Evolutionary conservation across 176 grass and related monocot genomes (phyloP).

Genomic region (Avena insularis): DNA sequence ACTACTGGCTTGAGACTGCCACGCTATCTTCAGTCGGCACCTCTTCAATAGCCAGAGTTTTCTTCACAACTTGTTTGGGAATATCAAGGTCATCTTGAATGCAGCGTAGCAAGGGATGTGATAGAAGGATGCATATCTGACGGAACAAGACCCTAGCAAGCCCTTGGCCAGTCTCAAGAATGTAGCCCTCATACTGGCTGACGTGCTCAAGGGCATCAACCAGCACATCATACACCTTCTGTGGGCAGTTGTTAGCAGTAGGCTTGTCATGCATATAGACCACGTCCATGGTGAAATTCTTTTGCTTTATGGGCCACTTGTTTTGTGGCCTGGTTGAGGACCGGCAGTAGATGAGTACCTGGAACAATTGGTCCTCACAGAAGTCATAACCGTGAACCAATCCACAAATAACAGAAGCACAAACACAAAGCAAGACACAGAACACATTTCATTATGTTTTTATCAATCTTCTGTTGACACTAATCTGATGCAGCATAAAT

Average conservation of each 20-base stretch:
- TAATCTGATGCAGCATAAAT: background rate
- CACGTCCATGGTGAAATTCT: conserved; percentile 88
- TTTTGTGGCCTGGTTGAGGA: conserved; percentile 79
- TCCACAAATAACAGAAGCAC: conserved; percentile 18
- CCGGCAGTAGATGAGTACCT: conserved; percentile 95
- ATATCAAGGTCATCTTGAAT: conserved; percentile 92
- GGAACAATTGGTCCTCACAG: conserved; percentile 10
- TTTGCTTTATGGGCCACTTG: conserved; percentile 76
- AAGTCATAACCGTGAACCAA: conserved; percentile 13
- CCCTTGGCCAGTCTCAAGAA: conserved; percentile 88
- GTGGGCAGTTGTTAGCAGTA: conserved; percentile 78
- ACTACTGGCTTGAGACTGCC: conserved; percentile 49
- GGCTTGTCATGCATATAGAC: conserved; percentile 95
- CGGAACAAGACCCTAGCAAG: conserved; percentile 75
- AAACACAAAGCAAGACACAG: background rate
- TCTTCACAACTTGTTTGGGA: conserved; percentile 70
- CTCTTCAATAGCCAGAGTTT: conserved; percentile 47
- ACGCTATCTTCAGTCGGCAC: conserved; percentile 49
- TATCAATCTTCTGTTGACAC: background rate
- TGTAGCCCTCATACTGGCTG: conserved; percentile 88
- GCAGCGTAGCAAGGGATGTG: conserved; percentile 78
- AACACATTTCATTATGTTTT: background rate
- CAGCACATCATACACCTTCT: conserved; percentile 82
- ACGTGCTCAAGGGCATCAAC: conserved; percentile 93
- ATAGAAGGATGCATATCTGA: conserved; percentile 73